Evolutionary conservation across 2,329 filamentous ascomycete species (phyloP), one percentile per base, ranked within the genome.

Genomic region (Diaporthe nobilis): DNA sequence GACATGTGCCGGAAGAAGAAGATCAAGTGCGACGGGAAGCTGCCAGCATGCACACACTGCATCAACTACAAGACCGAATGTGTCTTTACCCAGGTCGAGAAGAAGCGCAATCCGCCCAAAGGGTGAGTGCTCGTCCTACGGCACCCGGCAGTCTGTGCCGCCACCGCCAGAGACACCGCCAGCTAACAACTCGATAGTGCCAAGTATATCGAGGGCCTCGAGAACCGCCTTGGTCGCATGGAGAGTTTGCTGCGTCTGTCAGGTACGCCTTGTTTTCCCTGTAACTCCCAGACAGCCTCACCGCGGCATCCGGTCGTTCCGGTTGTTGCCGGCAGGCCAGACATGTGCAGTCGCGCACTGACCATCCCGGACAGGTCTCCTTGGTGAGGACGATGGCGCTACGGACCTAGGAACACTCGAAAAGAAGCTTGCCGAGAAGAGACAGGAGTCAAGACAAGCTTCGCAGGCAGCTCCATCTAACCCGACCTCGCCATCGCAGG

Each of bases 21-120:
- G 89, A 97, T 98, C 86, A 98, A 98, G 86, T 98, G 96, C 85
- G 97, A 98, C 83, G 96, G 97, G 79, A 98, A 97, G 86, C 92
- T 98, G 85, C 96, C 97, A 51, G 92, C 95, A 77, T 99, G 97
- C 85, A 96, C 95, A 10, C 97, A 98, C 85, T 99, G 96, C 84
- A 94, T 94, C 84, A 98, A 98, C 84, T 98, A 98, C 88, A 98
- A 98, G 89, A 98, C 96, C 7, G 95, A 98, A 81, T 99, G 96
- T 84, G 91, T 98, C 80, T 98, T 98, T 83, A 98, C 97, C 0
- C 95, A 98, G 83, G 96, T 98, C 51, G 97, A 99, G 87, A 99
- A 99, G 92, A 99, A 99, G 89, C 91, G 97, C 76, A 97, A 94
- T 84, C 96, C 97, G 72, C 97, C 96, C 1, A 99, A 98, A 88